These are phyloP conservation scores for Clarireedia hainanense DNA, from an alignment of 2,329 filamentous ascomycete species.

Conservation along the genomic window DNA sequence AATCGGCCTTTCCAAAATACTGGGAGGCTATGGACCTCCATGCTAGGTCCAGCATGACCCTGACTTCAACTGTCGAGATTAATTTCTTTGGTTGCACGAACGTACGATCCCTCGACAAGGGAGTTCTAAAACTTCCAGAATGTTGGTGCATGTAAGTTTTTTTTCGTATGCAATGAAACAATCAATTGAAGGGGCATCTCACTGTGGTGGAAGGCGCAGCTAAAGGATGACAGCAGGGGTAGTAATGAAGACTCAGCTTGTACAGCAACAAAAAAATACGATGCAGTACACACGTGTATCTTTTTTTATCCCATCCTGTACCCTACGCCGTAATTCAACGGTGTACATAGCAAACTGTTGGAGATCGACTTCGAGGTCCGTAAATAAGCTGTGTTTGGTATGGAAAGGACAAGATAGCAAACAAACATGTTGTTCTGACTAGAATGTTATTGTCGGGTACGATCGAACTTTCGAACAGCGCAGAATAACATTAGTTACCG, in stretches of 20 bases:
- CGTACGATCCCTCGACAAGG: constrained; percentile 1
- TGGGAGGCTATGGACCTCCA: background rate
- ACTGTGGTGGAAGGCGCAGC: constrained; percentile 6
- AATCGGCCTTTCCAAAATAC: constrained; percentile 1
- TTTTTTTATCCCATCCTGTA: background rate
- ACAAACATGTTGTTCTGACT: background rate
- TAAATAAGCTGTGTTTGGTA: background rate
- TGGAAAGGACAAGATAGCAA: background rate
- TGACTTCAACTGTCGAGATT: background rate
- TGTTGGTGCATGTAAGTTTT: background rate
- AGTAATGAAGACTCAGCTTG: background rate
- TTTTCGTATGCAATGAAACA: constrained; percentile 2
- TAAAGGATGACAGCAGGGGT: constrained; percentile 10
- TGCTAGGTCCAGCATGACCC: background rate
- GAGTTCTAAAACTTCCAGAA: background rate
- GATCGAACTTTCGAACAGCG: background rate
- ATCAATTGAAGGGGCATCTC: constrained; percentile 4
- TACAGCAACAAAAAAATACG: background rate
- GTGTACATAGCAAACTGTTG: background rate
- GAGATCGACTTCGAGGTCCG: constrained; percentile 3
- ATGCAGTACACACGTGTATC: no score
- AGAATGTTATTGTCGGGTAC: background rate
- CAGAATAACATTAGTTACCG: background rate
- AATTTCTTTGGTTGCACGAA: constrained; percentile 1
- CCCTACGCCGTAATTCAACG: no score